Evolutionary conservation across 2,329 filamentous ascomycete species (phyloP), one percentile per base, ranked within the genome.

Genomic region (Trichoderma aggressivum): DNA sequence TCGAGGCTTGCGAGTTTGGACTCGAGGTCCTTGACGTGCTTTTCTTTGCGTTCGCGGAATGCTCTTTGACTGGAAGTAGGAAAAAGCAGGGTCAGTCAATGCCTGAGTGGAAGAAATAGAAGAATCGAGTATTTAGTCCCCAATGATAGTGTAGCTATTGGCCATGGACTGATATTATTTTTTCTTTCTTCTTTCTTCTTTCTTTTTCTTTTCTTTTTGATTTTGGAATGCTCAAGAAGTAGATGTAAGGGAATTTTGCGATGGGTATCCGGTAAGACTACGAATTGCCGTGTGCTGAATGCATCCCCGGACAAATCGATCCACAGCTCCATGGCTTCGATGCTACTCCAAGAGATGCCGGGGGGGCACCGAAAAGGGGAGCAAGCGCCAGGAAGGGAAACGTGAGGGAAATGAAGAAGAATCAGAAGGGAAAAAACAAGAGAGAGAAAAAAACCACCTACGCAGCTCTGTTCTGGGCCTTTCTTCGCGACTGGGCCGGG

Each of bases 11-110:
- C 91, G 32, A 98, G 89, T 80, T 97, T 96, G 71, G 90, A 88
- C 82, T 98, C 94, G 28, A 98, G 90, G 73, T 98, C 94, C 80
- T 94, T 94, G 73, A 98, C 94, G 78, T 97, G 94, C 71, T 91
- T 91, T 80, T 98, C 95, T 81, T 98, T 98, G 75, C 95, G 91
- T 82, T 98, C 95, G 72, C 95, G 93, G 81, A 98, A 98, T 36
- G 96, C 95, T 76, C 95, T 91, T 86, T 98, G 96, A 61, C 95
- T 98, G 59, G 5, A 58, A 18, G n/a, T 10, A 11, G 7, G 36
- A 6, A 21, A 30, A 47, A 21, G n/a, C 0, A 56, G 14, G 26
- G 56, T 50, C 28, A 59, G 36, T 21, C 11, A 26, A 34, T 74
- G 32, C 43, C 21, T n/a, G 32, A 34, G 32, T 10, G 7, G 11